phyloP scores from a whole-genome alignment of 1,139 yeast genomes.

The Yamadazyma pseudoaaseri region DNA sequence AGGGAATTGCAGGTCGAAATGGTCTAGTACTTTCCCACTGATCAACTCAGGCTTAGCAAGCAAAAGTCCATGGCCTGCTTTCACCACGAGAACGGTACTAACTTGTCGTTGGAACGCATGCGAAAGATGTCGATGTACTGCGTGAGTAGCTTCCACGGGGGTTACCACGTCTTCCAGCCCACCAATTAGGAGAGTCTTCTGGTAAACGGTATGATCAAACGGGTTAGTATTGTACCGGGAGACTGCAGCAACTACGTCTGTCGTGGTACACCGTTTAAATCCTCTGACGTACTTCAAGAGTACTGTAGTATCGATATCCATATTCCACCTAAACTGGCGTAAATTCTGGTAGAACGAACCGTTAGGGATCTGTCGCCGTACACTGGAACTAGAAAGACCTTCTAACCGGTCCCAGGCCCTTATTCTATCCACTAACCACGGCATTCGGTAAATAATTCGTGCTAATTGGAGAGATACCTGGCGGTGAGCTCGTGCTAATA shows the following conservation, averaged over 20 bases:
- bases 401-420: constrained; percentile 61
- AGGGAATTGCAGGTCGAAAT: constrained; percentile 52
- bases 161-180: constrained; percentile 61
- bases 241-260: constrained; percentile 45
- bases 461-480: not conserved
- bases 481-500: not conserved
- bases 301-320: constrained; percentile 57
- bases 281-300: constrained; percentile 56
- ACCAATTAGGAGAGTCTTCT: constrained; percentile 51
- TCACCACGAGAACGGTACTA: constrained; percentile 38
- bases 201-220: constrained; percentile 29
- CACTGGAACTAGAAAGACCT: constrained; percentile 61
- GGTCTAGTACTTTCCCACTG: constrained; percentile 62
- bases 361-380: constrained; percentile 41
- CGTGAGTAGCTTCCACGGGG: constrained; percentile 35
- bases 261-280: constrained; percentile 39
- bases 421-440: constrained; percentile 47
- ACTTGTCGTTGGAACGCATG: constrained; percentile 27
- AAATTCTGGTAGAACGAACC: constrained; percentile 43
- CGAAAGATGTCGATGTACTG: constrained; percentile 25
- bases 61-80: constrained; percentile 67
- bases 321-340: constrained; percentile 69
- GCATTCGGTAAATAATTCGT: not conserved
- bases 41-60: constrained; percentile 64
- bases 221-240: constrained; percentile 35